Evolutionary conservation across 2,329 filamentous ascomycete genomes (phyloP), one percentile per base, ranked within the genome.

Genomic region (Neofusicoccum cordaticola): DNA sequence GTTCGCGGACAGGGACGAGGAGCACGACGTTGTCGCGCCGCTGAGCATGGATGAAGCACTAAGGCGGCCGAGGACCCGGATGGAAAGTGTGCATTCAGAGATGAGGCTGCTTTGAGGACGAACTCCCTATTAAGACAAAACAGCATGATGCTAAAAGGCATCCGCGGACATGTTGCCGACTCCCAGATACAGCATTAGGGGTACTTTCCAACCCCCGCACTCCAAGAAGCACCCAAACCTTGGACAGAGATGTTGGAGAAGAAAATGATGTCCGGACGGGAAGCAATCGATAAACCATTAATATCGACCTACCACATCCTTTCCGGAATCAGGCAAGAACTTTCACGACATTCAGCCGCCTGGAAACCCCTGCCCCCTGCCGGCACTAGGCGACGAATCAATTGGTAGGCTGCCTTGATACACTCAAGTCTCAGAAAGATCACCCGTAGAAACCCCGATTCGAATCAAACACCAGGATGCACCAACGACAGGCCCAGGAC

Each of bases 21-120:
- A 60, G 56, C 56, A 60, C 3, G 56, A 60, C 13, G 56, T 60
- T 7, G 42, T 60, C 7, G 56, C 42, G n/a, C 56, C 56, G 13
- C 37, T 60, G 42, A 60, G 56, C 15, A 12, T 60, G 42, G 56
- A 60, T 37, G 56, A 60, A 15, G 56, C 56, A 11, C 27, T 22
- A 4, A 47, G 17, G 11, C 44, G 11, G 27, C 56, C 56, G n/a
- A 60, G 56, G 31, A 47, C 27, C 27, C 27, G 31, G 17, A n/a
- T 45, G n/a, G 56, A 60, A 31, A 60, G 56, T 22, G 41, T 12
- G n/a, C 56, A 39, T 15, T 60, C 56, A 1, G 42, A 47, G 3
- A 31, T 4, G 42, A 45, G 56, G 5, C 42, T 60, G 22, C 42
- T 60, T 11, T 60, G 31, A 47, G 22, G 11, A 22, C n/a, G 31